Base-by-base conservation (phyloP, 768 basidiomycete genomes). In the Ephemerocybe angulata region DNA sequence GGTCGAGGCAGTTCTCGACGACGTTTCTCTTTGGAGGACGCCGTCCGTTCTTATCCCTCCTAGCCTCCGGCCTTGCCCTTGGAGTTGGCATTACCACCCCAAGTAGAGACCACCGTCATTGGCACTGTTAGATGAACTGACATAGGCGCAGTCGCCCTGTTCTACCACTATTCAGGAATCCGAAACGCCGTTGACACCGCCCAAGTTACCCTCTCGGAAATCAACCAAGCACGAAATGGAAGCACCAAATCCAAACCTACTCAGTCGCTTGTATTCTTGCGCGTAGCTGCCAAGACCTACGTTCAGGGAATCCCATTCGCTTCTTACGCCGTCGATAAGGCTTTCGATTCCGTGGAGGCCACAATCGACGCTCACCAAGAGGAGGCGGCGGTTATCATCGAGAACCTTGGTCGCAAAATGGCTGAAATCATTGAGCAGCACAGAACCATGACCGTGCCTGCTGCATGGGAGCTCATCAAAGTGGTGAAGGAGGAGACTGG, bases 341-440 rank as follows among this genome's bases (percentile, higher is more conserved):
- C 66, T 0, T 79, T 81, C 59, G 75, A 78, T 58, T 61, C 61
- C 12, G 56, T 77, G 37, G 73, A 75, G 43, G 62, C 70, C 50
- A 60, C 73, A 13, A 66, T 69, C 28, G 67, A 71, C 24, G 62
- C 67, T n/a, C 74, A 79, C 41, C 58, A 68, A 3, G 70, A 74
- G 21, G 76, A 79, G 53, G 71, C 74, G 6, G 68, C 69, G 54
- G 60, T 47, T 13, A 72, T 78, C 54, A 63, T 75, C 38, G 38
- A n/a, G n/a, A 7, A 19, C 38, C 64, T 49, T 70, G 73, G 38
- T 6, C 38, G 38, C 10, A 41, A 41, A 19, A 11, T 74, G 53
- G 12, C 71, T 48, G 60, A 67, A 10, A 57, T 68, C 27, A 35
- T 60, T n/a, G 52, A 52, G n/a, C 31, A 30, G 31, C 53, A 54